Evolutionary conservation across 257 asterid species (phyloP).

Genomic region (Plantago elongata): DNA sequence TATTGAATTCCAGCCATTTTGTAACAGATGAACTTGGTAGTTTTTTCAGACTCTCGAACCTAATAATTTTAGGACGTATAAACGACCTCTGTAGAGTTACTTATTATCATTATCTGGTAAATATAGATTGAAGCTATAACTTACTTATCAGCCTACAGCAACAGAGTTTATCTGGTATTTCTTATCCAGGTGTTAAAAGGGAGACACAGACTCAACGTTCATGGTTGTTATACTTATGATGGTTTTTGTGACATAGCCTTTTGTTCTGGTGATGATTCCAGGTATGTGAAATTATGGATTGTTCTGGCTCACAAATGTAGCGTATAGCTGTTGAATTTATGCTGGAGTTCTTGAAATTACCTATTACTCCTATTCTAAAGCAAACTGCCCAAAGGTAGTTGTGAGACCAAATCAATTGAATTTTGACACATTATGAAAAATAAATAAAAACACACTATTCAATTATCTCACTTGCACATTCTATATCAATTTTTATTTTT

Average conservation of each 20-base stretch:
- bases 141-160: neutral
- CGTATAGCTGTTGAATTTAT: no score
- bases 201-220: slow-evolving; percentile 63
- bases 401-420: no score
- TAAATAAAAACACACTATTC: no score
- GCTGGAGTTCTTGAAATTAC: no score
- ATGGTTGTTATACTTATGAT: slow-evolving; percentile 55
- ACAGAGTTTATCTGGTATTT: slow-evolving; percentile 17
- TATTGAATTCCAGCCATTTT: neutral
- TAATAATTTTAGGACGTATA: neutral
- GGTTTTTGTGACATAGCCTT: slow-evolving; percentile 84
- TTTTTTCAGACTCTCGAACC: neutral
- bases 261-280: slow-evolving; percentile 61
- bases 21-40: slow-evolving; percentile 5
- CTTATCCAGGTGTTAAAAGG: slow-evolving; percentile 60
- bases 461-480: no score
- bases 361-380: no score
- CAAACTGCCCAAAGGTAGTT: no score
- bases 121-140: neutral
- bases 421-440: no score
- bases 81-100: neutral
- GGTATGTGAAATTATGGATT: slow-evolving; percentile 34
- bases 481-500: no score
- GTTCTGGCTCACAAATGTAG: no score
- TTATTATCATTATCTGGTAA: neutral